phyloP scores from a whole-genome alignment of 768 basidiomycete species.

The Boletellus ananas region DNA sequence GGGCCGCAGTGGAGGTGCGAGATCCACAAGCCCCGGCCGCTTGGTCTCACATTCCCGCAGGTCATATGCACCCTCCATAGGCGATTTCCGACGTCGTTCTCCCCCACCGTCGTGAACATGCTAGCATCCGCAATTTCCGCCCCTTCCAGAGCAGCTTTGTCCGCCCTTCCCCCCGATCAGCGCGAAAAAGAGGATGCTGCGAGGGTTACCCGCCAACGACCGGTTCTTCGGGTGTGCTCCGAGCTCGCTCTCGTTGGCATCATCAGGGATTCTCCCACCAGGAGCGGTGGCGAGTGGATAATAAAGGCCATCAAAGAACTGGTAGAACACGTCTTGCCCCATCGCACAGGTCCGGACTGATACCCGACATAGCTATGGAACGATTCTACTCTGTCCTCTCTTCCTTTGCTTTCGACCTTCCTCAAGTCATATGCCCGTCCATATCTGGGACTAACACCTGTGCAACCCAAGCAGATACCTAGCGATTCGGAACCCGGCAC shows the following conservation, averaged over 20 bases:
- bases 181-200: conserved; percentile 88
- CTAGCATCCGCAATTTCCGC: conserved; percentile 57
- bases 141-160: conserved; percentile 53
- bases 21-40: conserved; percentile 1
- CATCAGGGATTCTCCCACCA: conserved; percentile 64
- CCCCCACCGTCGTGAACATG: conserved; percentile 60
- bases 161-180: conserved; percentile 66
- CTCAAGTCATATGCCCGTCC: conserved; percentile 89
- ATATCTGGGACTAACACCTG: conserved; percentile 75
- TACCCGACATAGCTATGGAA: conserved; percentile 63
- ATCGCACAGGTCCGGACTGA: conserved; percentile 14
- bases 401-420: conserved; percentile 89
- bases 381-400: conserved; percentile 80
- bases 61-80: conserved; percentile 85
- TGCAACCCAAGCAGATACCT: conserved; percentile 56
- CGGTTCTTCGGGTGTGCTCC: conserved; percentile 79
- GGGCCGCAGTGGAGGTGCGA: conserved; percentile 87
- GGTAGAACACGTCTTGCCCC: conserved; percentile 43
- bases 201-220: conserved; percentile 77
- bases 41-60: conserved; percentile 39
- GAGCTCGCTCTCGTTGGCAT: conserved; percentile 88
- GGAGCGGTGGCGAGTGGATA: conserved; percentile 84
- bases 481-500: conserved; percentile 52
- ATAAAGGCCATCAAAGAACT: conserved; percentile 83
- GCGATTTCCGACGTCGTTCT: conserved; percentile 78